A percentile compares a stretch with the other conserved stretches of the same genome.
phyloP scores from a whole-genome alignment of 257 asterid species.

The Capsicum chinense region DNA sequence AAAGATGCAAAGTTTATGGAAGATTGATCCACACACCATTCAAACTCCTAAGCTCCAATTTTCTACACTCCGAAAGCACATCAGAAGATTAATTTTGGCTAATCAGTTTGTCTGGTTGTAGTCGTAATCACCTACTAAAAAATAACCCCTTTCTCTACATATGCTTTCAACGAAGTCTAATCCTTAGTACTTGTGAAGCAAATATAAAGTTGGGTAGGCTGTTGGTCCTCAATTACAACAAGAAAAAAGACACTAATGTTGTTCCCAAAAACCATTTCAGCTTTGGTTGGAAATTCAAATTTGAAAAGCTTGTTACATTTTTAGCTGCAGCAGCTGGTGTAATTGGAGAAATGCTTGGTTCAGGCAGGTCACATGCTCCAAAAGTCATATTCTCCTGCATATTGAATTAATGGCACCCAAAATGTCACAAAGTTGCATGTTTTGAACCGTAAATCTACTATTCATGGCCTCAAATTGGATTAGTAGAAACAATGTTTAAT shows the following conservation, averaged over 20 bases:
- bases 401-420: constrained; percentile 11
- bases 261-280: constrained; percentile 48
- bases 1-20: neutral
- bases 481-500: neutral
- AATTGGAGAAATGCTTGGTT: constrained; percentile 35
- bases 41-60: neutral
- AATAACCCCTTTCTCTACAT: neutral
- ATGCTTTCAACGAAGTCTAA: neutral
- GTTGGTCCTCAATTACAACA: constrained; percentile 32
- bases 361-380: constrained; percentile 70
- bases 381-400: constrained; percentile 67
- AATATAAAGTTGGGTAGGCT: neutral
- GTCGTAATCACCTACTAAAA: constrained; percentile 6
- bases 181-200: neutral
- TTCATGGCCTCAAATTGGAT: neutral
- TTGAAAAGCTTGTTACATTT: constrained; percentile 47
- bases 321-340: constrained; percentile 41
- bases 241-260: constrained; percentile 37
- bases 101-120: neutral
- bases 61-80: neutral
- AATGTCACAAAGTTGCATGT: constrained; percentile 1
- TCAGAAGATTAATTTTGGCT: neutral
- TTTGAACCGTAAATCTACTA: neutral
- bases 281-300: constrained; percentile 38
- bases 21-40: neutral